A percentile compares a stretch with the other conserved stretches of the same genome.
phyloP scores from a whole-genome alignment of 306 rosid species.

The Fragaria vesca region DNA sequence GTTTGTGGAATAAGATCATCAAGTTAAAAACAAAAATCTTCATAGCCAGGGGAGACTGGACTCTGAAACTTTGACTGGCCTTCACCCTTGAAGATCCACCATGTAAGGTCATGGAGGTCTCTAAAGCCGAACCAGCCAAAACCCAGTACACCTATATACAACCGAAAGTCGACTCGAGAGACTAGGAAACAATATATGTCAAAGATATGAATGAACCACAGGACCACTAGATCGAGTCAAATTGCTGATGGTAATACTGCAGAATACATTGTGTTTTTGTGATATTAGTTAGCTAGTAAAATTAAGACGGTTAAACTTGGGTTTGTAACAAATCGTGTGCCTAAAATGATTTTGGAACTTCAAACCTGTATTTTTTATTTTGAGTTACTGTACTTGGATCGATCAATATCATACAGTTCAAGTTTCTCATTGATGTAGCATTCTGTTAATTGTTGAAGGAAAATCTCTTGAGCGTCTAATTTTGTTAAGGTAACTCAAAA shows the following conservation, averaged over 20 bases:
- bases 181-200: neutral
- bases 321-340: neutral
- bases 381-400: neutral
- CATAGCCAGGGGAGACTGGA: neutral
- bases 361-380: too few relatives aligned
- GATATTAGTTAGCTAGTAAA: neutral
- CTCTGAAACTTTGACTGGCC: constrained; percentile 19
- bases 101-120: neutral
- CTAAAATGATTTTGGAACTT: too few relatives aligned
- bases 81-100: neutral
- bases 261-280: neutral
- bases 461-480: too few relatives aligned
- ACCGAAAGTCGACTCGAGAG: neutral
- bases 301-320: neutral
- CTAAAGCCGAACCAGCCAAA: neutral
- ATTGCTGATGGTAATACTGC: too few relatives aligned
- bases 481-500: neutral
- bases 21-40: neutral
- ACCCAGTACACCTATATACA: neutral
- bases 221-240: neutral
- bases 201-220: neutral
- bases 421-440: too few relatives aligned
- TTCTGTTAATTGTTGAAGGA: too few relatives aligned
- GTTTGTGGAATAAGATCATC: constrained; percentile 13
- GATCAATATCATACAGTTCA: too few relatives aligned